These are phyloP conservation scores for Boletus speciosus DNA, from an alignment of 768 basidiomycete genomes.

Conservation along the genomic window DNA sequence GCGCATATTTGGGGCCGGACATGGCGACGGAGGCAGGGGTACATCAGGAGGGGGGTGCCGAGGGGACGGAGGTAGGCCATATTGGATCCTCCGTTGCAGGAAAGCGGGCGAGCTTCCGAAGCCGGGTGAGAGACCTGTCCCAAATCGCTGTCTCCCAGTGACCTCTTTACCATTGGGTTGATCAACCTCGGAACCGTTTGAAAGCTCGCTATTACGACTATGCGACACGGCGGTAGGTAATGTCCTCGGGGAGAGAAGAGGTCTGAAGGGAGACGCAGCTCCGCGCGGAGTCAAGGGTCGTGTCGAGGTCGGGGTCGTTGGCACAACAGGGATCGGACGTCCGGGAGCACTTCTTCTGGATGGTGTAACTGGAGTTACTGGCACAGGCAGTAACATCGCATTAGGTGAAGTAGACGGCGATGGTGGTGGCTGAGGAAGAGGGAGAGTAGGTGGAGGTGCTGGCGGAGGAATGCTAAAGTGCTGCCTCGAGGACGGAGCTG, in stretches of 20 bases:
- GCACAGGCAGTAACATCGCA: background rate
- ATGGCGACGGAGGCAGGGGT: constrained; percentile 29
- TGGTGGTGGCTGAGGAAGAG: constrained; percentile 29
- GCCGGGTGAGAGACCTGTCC: background rate
- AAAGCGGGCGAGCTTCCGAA: constrained; percentile 23
- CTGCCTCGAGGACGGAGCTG: constrained; percentile 21
- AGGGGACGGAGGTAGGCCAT: constrained; percentile 23
- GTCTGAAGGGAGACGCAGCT: constrained; percentile 21
- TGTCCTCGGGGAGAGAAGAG: constrained; percentile 17
- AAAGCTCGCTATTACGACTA: background rate
- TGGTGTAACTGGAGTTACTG: background rate
- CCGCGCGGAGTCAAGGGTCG: constrained; percentile 15
- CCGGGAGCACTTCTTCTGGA: constrained; percentile 12
- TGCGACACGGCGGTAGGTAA: background rate
- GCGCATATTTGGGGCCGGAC: background rate
- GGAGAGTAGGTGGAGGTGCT: constrained; percentile 29
- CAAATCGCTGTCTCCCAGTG: constrained; percentile 16
- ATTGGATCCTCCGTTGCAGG: constrained; percentile 29
- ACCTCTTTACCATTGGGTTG: constrained; percentile 8
- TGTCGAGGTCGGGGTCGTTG: constrained; percentile 5
- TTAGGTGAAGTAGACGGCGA: constrained; percentile 6
- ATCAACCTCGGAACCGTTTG: constrained; percentile 1
- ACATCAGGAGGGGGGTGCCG: constrained; percentile 27
- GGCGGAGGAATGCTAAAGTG: constrained; percentile 29
- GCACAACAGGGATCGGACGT: constrained; percentile 16